phyloP scores from a whole-genome alignment of 306 rosid genomes.

The Rosa rugosa region DNA sequence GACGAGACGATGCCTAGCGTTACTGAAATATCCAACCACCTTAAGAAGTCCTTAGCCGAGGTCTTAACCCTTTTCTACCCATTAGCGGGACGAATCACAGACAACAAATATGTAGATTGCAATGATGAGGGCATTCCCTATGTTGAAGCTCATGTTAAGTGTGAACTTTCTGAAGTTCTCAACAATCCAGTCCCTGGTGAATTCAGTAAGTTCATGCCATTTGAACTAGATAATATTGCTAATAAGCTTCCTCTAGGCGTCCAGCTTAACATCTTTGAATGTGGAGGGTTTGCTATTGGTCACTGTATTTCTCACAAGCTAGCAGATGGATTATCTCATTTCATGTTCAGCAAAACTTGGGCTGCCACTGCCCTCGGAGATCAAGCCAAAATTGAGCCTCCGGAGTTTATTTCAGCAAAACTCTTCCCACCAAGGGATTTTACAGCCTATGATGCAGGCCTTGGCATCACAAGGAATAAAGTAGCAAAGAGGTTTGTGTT shows the following conservation, averaged over 20 bases:
- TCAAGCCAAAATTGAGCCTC: background rate
- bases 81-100: constrained; percentile 35
- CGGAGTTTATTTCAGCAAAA: constrained; percentile 31
- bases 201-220: constrained; percentile 2
- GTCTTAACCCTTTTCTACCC: constrained; percentile 36
- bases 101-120: constrained; percentile 27
- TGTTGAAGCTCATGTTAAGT: constrained; percentile 8
- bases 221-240: constrained; percentile 9
- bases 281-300: constrained; percentile 30
- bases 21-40: constrained; percentile 20
- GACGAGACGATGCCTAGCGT: background rate
- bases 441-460: background rate
- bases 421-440: background rate
- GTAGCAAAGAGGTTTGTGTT: background rate
- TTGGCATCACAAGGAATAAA: background rate
- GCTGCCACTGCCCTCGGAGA: constrained; percentile 23
- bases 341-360: constrained; percentile 24
- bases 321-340: constrained; percentile 26
- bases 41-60: constrained; percentile 41
- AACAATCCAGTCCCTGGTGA: background rate
- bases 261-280: constrained; percentile 32
- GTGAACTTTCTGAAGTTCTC: background rate
- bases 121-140: constrained; percentile 42
- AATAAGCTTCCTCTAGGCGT: constrained; percentile 14
- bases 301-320: constrained; percentile 30